These are phyloP conservation scores for Trypanosoma scelopori DNA, from an alignment of 208 protist genomes.

Conservation along the genomic window DNA sequence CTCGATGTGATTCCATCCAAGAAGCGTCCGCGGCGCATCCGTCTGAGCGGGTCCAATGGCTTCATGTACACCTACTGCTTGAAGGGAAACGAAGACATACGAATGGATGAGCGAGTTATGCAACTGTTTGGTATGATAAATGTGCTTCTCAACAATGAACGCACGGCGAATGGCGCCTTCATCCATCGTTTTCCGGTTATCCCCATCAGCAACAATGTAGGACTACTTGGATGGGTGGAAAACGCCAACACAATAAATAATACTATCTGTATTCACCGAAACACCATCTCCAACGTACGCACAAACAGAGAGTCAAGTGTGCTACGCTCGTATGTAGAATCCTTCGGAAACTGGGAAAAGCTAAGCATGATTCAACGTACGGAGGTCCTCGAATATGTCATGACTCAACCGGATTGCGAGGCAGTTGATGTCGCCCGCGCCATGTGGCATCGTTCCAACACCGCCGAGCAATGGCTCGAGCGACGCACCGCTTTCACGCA, in stretches of 20 bases:
- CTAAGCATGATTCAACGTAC: conserved; percentile 95
- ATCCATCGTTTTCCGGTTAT: conserved; percentile 98
- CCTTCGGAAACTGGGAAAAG: conserved; percentile 89
- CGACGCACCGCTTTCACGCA: conserved; percentile 98
- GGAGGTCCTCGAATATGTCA: conserved; percentile 97
- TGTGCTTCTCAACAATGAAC: conserved; percentile 95
- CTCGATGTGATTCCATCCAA: conserved; percentile 99
- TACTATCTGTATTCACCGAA: conserved; percentile 98
- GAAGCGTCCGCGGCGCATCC: conserved; percentile 98
- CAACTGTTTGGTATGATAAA: conserved; percentile 99
- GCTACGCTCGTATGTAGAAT: conserved; percentile 83
- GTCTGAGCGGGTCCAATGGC: conserved; percentile 96
- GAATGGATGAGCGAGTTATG: conserved; percentile 99
- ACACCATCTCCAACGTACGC: conserved; percentile 81
- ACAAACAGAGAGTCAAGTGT: conserved; percentile 85
- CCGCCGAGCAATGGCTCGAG: conserved; percentile 98
- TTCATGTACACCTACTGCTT: conserved; percentile 97
- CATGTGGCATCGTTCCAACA: conserved; percentile 97
- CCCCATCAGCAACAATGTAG: conserved; percentile 98
- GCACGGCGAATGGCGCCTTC: conserved; percentile 70
- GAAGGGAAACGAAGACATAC: conserved; percentile 98
- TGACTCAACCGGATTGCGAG: conserved; percentile 92
- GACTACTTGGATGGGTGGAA: conserved; percentile 99
- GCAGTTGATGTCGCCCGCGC: conserved; percentile 80
- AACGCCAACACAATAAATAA: conserved; percentile 98